phyloP scores from a whole-genome alignment of 1,284 basidiomycete genomes.

The Leccinum pachyderme region DNA sequence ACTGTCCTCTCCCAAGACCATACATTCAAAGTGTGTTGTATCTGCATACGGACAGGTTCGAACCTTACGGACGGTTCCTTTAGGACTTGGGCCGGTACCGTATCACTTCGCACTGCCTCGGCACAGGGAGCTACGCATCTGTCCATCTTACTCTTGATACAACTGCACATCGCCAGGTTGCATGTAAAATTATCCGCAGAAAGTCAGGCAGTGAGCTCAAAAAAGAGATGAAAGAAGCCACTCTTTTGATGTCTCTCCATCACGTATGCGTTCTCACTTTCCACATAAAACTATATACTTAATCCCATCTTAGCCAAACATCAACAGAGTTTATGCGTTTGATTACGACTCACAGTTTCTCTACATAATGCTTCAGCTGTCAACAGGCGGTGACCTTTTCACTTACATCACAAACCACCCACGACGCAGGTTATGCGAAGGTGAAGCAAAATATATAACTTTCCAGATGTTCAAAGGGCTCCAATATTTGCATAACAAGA shows the following conservation, averaged over 20 bases:
- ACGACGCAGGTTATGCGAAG: constrained; percentile 60
- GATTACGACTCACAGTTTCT: constrained; percentile 62
- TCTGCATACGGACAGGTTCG: background rate
- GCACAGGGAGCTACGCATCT: constrained; percentile 77
- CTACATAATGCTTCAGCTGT: constrained; percentile 84
- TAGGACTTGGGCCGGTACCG: constrained; percentile 60
- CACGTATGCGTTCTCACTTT: constrained; percentile 51
- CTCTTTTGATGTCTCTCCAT: constrained; percentile 62
- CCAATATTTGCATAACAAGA: constrained; percentile 69
- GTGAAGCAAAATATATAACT: constrained; percentile 81
- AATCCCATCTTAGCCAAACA: constrained; percentile 60
- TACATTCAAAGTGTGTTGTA: constrained; percentile 46
- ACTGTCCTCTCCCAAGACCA: constrained; percentile 55
- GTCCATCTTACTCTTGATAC: constrained; percentile 75
- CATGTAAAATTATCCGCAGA: constrained; percentile 76
- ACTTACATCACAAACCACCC: constrained; percentile 73
- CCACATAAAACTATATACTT: background rate
- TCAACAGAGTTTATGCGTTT: constrained; percentile 74
- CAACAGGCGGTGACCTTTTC: constrained; percentile 85
- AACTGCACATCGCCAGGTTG: constrained; percentile 65
- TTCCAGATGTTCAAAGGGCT: constrained; percentile 76
- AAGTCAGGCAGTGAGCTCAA: constrained; percentile 54
- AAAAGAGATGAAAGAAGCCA: constrained; percentile 74
- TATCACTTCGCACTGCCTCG: constrained; percentile 72
- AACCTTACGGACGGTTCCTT: constrained; percentile 15